These are phyloP conservation scores for Fistulinella cinereoalba DNA, from an alignment of 1,284 basidiomycete species.

Conservation along the genomic window DNA sequence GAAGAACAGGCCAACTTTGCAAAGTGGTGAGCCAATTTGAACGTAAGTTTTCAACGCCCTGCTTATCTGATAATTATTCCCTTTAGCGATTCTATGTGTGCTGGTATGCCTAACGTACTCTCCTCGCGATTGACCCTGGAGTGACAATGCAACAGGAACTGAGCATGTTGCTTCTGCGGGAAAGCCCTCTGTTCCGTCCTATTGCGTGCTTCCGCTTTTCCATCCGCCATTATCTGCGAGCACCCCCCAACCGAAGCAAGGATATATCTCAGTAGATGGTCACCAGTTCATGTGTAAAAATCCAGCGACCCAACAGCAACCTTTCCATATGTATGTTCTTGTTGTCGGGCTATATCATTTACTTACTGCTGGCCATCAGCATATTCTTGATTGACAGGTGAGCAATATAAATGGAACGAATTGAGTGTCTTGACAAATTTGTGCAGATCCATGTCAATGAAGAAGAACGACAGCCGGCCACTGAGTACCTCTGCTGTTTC, in stretches of 20 bases:
- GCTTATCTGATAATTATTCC: neutral
- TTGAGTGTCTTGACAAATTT: too few relatives aligned
- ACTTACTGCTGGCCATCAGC: too few relatives aligned
- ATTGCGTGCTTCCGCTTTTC: constrained; percentile 54
- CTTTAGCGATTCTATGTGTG: constrained; percentile 54
- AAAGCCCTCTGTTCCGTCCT: constrained; percentile 47
- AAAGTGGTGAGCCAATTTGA: constrained; percentile 43
- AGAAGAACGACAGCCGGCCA: constrained; percentile 41
- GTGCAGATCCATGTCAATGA: constrained; percentile 56
- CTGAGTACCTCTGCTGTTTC: constrained; percentile 43
- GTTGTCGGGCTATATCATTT: neutral
- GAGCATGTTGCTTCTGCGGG: constrained; percentile 44
- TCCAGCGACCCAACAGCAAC: constrained; percentile 46
- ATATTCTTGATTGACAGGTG: constrained; percentile 32
- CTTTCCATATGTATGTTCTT: constrained; percentile 24
- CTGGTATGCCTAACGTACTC: constrained; percentile 9
- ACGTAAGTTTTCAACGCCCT: neutral
- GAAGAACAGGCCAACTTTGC: constrained; percentile 52
- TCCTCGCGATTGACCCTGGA: neutral
- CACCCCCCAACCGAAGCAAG: constrained; percentile 31
- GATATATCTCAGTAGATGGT: constrained; percentile 53
- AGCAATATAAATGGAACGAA: neutral
- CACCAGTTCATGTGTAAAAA: constrained; percentile 52
- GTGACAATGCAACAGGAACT: constrained; percentile 33
- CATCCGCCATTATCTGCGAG: constrained; percentile 41